phyloP scores from a whole-genome alignment of 768 basidiomycete genomes.

The Agrocybe chaxingu region DNA sequence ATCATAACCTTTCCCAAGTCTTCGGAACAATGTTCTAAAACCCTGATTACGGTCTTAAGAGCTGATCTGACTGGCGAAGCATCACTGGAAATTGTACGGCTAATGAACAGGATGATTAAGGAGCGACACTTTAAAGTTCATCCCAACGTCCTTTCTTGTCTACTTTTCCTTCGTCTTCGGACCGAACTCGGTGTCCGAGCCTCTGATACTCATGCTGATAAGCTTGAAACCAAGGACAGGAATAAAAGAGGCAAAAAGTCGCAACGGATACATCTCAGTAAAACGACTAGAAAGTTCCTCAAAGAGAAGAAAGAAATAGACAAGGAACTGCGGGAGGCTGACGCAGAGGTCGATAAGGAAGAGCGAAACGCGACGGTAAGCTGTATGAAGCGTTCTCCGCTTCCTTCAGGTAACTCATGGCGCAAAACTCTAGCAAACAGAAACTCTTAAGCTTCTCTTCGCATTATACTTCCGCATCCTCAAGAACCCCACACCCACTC shows the following conservation, averaged over 20 bases:
- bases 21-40: slow-evolving; percentile 80
- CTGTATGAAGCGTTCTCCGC: slow-evolving; percentile 12
- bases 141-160: slow-evolving; percentile 81
- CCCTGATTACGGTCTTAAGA: slow-evolving; percentile 79
- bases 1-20: slow-evolving; percentile 42
- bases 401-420: slow-evolving; percentile 5
- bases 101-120: slow-evolving; percentile 95
- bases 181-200: slow-evolving; percentile 81
- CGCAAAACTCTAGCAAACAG: slow-evolving; percentile 71
- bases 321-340: slow-evolving; percentile 91
- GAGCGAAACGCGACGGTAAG: slow-evolving; percentile 80
- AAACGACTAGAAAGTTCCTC: slow-evolving; percentile 81
- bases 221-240: slow-evolving; percentile 41
- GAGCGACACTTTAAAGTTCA: slow-evolving; percentile 88
- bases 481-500: slow-evolving; percentile 77
- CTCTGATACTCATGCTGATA: slow-evolving; percentile 66
- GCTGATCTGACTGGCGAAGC: slow-evolving; percentile 76
- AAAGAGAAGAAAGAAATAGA: slow-evolving; percentile 90
- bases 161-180: slow-evolving; percentile 83
- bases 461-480: slow-evolving; percentile 95
- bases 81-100: slow-evolving; percentile 85
- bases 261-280: slow-evolving; percentile 78
- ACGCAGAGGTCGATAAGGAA: slow-evolving; percentile 90
- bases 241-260: slow-evolving; percentile 57
- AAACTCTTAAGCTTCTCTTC: slow-evolving; percentile 96